Percentiles rank a stretch among this genome's conserved stretches.
Conservation (phyloP, 2,329 filamentous ascomycete genomes). For the Thielaviopsis euricoi region DNA sequence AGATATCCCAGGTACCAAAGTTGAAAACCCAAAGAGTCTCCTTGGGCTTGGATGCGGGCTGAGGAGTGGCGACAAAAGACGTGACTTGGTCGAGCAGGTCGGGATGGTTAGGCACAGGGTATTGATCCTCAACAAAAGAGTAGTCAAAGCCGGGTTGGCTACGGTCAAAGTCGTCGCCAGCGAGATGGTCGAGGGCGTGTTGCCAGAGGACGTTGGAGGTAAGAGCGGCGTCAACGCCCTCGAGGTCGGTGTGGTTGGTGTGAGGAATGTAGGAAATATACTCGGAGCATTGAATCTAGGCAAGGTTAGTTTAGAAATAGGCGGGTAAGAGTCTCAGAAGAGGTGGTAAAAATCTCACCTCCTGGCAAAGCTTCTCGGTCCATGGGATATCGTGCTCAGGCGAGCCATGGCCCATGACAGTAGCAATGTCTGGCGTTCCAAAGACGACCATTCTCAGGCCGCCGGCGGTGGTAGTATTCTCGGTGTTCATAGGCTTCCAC, state of each 20-base stretch:
- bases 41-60: constrained; percentile 19
- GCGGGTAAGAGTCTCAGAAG: background rate
- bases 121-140: constrained; percentile 25
- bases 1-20: constrained; percentile 39
- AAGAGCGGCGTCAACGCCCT: constrained; percentile 22
- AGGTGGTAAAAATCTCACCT: constrained; percentile 22
- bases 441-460: constrained; percentile 35
- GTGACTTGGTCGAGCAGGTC: constrained; percentile 30
- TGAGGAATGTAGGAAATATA: constrained; percentile 30
- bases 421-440: constrained; percentile 29
- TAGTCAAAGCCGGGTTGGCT: constrained; percentile 25
- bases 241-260: constrained; percentile 20
- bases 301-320: background rate
- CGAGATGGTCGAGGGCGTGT: constrained; percentile 22
- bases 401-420: constrained; percentile 21
- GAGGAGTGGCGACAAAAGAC: constrained; percentile 26
- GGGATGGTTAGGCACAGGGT: constrained; percentile 23
- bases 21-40: constrained; percentile 37
- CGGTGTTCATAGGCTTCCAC: constrained; percentile 16
- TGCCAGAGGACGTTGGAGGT: constrained; percentile 35
- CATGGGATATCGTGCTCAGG: constrained; percentile 21
- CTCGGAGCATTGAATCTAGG: constrained; percentile 28
- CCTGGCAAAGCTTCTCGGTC: constrained; percentile 31
- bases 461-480: constrained; percentile 15
- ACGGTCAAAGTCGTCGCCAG: constrained; percentile 18